Evolutionary conservation across 495 filamentous ascomycete genomes (phyloP), one percentile per base, ranked within the genome.

Genomic region (Peziza echinospora): DNA sequence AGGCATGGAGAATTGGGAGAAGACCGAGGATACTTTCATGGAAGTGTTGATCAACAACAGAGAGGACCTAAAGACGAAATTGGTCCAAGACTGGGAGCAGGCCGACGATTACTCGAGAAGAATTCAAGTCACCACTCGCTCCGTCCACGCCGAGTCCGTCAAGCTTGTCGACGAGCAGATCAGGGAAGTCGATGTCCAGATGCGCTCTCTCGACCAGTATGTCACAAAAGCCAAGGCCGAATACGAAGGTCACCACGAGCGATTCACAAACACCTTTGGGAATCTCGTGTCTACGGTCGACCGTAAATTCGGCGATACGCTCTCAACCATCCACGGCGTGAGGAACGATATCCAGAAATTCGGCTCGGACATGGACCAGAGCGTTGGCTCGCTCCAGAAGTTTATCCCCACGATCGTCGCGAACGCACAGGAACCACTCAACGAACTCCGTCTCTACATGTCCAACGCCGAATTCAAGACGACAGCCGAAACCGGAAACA

Each of bases 111-210:
- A 84, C 53, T 87, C 82, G 51, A 71, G 63, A 1, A 76, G 80
- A 2, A 84, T 96, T 49, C 80, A 84, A 50, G 69, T 70, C 2
- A 77, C 80, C 0, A 91, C 86, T 1, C 78, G 80, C 46, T 81
- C 83, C 0, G 84, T 96, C 8, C 84, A 96, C 49, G 78, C 82
- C n/a, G 79, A 92, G 62, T 92, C 86, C 0, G 74, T 93, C 17
- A 76, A 76, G 1, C 89, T 92, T 53, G 87, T 94, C 8, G 80
- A 86, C 57, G 78, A 77, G 22, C 91, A 96, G 61, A 80, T 93
- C 65, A 70, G 69, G 30, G 78, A 91, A 48, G 79, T 97, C 64
- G 77, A 80, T 47, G 68, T 67, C 6, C 84, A 96, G 63, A 87
- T 97, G 74, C 71, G 71, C 51, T 79, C 82, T 5, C 69, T 96